Evolutionary conservation across 1,284 basidiomycete genomes (phyloP).

Genomic region (Boletus austroedulis): DNA sequence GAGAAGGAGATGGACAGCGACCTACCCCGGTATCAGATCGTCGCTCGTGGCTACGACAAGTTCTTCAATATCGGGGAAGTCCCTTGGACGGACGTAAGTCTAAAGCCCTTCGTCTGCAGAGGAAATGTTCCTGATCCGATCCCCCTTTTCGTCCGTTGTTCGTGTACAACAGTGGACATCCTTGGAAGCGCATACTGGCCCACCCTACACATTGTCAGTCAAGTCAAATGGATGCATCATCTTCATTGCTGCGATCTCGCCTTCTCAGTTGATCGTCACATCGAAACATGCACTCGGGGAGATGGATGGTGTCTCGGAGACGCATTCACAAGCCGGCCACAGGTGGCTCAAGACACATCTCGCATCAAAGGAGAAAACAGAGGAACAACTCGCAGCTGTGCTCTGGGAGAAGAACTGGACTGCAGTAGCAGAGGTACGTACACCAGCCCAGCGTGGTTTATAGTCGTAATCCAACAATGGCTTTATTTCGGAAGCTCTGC

Average conservation of each 20-base stretch:
- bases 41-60: conserved; percentile 95
- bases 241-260: conserved; percentile 86
- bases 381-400: conserved; percentile 68
- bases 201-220: conserved; percentile 87
- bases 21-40: conserved; percentile 61
- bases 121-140: background rate
- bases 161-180: conserved; percentile 67
- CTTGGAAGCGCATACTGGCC: conserved; percentile 66
- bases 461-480: background rate
- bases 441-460: background rate
- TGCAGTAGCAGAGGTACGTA: conserved; percentile 81
- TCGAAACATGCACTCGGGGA: conserved; percentile 89
- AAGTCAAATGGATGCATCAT: conserved; percentile 99
- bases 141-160: background rate
- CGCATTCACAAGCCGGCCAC: conserved; percentile 80
- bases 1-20: conserved; percentile 19
- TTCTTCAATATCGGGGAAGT: conserved; percentile 99
- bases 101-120: background rate
- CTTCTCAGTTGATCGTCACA: conserved; percentile 76
- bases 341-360: conserved; percentile 83
- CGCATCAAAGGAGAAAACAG: conserved; percentile 58
- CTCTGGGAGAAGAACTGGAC: conserved; percentile 89
- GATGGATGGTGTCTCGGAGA: conserved; percentile 37
- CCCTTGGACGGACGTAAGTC: conserved; percentile 85
- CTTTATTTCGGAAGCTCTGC: conserved; percentile 64